phyloP scores from a whole-genome alignment of 352 stramenopile genomes.

The Globisporangium radiosum region DNA sequence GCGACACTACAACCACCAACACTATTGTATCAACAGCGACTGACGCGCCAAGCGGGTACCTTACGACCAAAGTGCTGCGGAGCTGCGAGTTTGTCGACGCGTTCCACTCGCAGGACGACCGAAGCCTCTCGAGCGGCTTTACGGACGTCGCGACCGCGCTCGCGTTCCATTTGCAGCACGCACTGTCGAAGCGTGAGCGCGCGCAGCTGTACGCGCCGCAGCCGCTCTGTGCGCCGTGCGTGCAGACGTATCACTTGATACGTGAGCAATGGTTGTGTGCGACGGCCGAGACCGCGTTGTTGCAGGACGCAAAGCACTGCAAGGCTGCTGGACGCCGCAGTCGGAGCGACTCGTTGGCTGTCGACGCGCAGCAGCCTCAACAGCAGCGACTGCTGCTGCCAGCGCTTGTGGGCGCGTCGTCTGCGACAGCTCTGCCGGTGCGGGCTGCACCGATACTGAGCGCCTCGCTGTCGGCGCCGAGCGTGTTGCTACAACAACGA shows the following conservation, averaged over 20 bases:
- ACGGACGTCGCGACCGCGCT: conserved; percentile 27
- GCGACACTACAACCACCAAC: background rate
- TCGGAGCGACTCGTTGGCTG: background rate
- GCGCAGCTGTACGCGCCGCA: conserved; percentile 55
- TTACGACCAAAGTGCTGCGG: conserved; percentile 61
- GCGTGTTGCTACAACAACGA: background rate
- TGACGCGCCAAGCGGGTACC: conserved; percentile 27
- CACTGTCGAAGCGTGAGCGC: conserved; percentile 38
- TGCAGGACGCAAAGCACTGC: background rate
- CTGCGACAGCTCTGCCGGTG: background rate
- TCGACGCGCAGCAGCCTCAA: background rate
- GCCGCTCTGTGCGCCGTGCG: conserved; percentile 35
- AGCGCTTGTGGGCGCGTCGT: background rate
- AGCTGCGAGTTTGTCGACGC: conserved; percentile 64
- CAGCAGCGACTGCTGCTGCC: conserved; percentile 9
- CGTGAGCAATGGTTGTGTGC: conserved; percentile 32
- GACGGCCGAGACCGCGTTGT: background rate
- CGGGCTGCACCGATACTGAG: background rate
- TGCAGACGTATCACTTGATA: conserved; percentile 38
- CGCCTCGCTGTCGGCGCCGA: conserved; percentile 6
- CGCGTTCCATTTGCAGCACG: conserved; percentile 52
- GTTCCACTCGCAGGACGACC: conserved; percentile 28
- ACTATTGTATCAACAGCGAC: background rate
- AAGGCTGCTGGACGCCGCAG: background rate
- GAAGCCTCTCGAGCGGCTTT: conserved; percentile 41